Conservation (phyloP, 352 stramenopile species). For the Lagenidium giganteum region DNA sequence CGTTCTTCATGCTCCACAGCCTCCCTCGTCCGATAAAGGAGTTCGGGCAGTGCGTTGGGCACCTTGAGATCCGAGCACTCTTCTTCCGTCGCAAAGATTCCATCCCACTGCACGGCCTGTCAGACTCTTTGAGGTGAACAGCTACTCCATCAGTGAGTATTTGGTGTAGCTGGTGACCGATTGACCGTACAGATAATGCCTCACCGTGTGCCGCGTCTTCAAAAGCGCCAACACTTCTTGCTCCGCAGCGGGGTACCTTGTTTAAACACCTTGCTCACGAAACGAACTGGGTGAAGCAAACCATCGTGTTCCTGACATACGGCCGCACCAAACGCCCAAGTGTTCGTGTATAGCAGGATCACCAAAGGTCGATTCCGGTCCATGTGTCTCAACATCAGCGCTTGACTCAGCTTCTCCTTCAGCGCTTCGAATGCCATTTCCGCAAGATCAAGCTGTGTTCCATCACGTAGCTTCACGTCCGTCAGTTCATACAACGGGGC, state of each 20-base stretch:
- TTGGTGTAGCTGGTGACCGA: constrained; percentile 5
- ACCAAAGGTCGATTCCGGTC: not conserved
- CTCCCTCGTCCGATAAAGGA: too few species aligned
- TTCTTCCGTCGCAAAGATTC: too few species aligned
- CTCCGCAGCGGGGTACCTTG: constrained; percentile 7
- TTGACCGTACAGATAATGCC: constrained; percentile 7
- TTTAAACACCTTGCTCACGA: constrained; percentile 17
- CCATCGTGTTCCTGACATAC: constrained; percentile 19
- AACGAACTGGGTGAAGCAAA: constrained; percentile 4
- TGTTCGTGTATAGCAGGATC: constrained; percentile 11
- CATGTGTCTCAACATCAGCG: constrained; percentile 5
- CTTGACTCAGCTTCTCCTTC: constrained; percentile 3
- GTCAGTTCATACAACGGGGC: constrained; percentile 12
- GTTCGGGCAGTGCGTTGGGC: too few species aligned
- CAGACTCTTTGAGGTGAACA: constrained; percentile 12
- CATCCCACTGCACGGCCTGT: constrained; percentile 9
- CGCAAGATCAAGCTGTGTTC: not conserved
- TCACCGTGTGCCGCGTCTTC: not conserved
- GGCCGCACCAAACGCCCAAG: constrained; percentile 8
- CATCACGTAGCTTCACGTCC: not conserved
- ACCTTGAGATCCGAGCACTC: too few species aligned
- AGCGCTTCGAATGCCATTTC: constrained; percentile 6
- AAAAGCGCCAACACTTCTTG: constrained; percentile 11
- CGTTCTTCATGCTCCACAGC: too few species aligned
- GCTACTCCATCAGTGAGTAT: constrained; percentile 12